These are phyloP conservation scores for Penicillium glabrum DNA, from an alignment of 2,329 filamentous ascomycete species.

Conservation along the genomic window DNA sequence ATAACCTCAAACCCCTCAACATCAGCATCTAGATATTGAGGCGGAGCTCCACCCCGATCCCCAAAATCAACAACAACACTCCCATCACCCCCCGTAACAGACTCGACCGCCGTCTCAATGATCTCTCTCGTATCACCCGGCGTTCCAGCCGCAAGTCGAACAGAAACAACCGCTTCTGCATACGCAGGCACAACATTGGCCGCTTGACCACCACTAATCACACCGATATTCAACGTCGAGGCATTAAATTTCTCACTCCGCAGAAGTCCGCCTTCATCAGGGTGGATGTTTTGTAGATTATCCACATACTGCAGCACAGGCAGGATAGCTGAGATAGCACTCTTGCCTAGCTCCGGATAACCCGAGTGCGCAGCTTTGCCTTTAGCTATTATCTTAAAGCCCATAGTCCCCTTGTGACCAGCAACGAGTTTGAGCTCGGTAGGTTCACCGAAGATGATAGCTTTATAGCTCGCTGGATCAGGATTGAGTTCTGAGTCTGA, in stretches of 20 bases:
- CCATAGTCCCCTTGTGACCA: conserved; percentile 75
- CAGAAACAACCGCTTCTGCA: conserved; percentile 66
- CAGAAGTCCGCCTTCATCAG: conserved; percentile 50
- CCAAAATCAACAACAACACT: conserved; percentile 54
- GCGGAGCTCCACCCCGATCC: conserved; percentile 55
- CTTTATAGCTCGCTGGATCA: conserved; percentile 54
- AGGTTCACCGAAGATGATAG: conserved; percentile 68
- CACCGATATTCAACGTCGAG: conserved; percentile 83
- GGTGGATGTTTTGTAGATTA: conserved; percentile 30
- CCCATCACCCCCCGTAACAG: conserved; percentile 38
- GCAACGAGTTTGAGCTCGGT: not conserved
- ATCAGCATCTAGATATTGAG: conserved; percentile 73
- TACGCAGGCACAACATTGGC: conserved; percentile 79
- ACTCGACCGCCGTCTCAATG: conserved; percentile 55
- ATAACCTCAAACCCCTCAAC: conserved; percentile 78
- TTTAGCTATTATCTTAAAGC: conserved; percentile 63
- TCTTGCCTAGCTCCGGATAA: conserved; percentile 84
- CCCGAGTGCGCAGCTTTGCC: conserved; percentile 84
- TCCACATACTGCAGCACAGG: conserved; percentile 65
- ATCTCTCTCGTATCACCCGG: conserved; percentile 57
- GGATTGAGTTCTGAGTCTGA: conserved; percentile 47
- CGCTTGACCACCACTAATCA: conserved; percentile 76
- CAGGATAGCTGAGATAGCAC: conserved; percentile 77
- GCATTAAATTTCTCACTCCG: conserved; percentile 77
- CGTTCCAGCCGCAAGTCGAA: conserved; percentile 73